These are phyloP conservation scores for Malassezia sp. DNA, from an alignment of 1,284 basidiomycete species.

Conservation along the genomic window DNA sequence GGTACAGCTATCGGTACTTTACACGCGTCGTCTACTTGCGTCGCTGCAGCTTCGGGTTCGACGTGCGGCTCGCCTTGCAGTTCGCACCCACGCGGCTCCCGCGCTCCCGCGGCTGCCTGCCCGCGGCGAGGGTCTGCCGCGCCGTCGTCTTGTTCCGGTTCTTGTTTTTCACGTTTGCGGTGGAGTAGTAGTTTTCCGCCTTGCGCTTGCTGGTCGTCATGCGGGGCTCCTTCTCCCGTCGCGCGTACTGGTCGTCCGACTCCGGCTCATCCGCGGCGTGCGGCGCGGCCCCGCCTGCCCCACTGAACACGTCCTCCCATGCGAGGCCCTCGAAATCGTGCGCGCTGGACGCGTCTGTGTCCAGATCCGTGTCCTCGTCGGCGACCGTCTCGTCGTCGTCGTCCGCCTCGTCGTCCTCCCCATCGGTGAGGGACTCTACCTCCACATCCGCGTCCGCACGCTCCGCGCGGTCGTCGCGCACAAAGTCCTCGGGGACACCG, in stretches of 20 bases:
- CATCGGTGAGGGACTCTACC: conserved; percentile 21
- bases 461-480: conserved; percentile 25
- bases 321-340: conserved; percentile 56
- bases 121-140: too few relatives aligned
- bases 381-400: conserved; percentile 21
- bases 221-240: conserved; percentile 30
- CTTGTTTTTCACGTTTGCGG: conserved; percentile 48
- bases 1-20: too few relatives aligned
- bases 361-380: conserved; percentile 25
- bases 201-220: conserved; percentile 55
- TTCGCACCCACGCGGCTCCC: conserved; percentile 34
- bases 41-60: conserved; percentile 13
- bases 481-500: conserved; percentile 39
- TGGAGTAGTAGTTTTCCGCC: conserved; percentile 73
- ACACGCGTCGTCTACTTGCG: conserved; percentile 10
- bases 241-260: conserved; percentile 14
- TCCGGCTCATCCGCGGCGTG: conserved; percentile 26
- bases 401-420: conserved; percentile 22
- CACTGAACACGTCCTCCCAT: conserved; percentile 63
- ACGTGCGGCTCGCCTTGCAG: conserved; percentile 22
- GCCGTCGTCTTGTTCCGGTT: conserved; percentile 48
- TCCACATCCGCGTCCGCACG: conserved; percentile 30
- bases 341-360: conserved; percentile 32
- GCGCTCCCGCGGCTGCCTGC: too few relatives aligned
- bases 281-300: conserved; percentile 42